Evolutionary conservation across 2,329 filamentous ascomycete species (phyloP).

Genomic region (Blastomyces gilchristii): DNA sequence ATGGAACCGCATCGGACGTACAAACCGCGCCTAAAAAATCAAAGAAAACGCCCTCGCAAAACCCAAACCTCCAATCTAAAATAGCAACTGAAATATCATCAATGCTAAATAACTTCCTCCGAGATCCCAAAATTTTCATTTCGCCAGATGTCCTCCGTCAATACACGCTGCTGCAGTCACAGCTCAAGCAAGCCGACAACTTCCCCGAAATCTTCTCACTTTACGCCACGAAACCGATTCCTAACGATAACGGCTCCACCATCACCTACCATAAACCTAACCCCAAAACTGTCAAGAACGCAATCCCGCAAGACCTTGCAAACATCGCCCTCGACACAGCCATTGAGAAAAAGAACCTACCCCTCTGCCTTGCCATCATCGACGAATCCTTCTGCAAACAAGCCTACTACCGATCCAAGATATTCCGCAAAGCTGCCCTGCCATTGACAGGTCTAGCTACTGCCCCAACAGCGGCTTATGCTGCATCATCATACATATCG

Average conservation of each 20-base stretch:
- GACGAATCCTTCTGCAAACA: slow-evolving; percentile 45
- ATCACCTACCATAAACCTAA: slow-evolving; percentile 53
- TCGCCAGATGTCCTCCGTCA: slow-evolving; percentile 58
- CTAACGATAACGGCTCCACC: slow-evolving; percentile 49
- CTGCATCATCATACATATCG: slow-evolving; percentile 57
- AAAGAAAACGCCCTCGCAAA: slow-evolving; percentile 19
- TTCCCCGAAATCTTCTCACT: slow-evolving; percentile 71
- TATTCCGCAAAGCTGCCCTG: slow-evolving; percentile 34
- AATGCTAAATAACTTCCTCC: slow-evolving; percentile 58
- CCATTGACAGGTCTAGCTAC: slow-evolving; percentile 31
- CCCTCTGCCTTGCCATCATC: slow-evolving; percentile 68
- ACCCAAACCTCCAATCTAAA: slow-evolving; percentile 25
- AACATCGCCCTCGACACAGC: slow-evolving; percentile 67
- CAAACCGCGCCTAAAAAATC: slow-evolving; percentile 24
- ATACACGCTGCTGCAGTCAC: slow-evolving; percentile 68
- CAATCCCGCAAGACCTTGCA: slow-evolving; percentile 61
- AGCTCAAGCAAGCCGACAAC: slow-evolving; percentile 61
- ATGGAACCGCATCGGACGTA: neutral
- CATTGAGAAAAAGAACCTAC: slow-evolving; percentile 66
- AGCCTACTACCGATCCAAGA: slow-evolving; percentile 35
- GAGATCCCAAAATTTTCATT: slow-evolving; percentile 69
- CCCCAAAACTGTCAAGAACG: slow-evolving; percentile 58
- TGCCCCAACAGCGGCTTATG: slow-evolving; percentile 44
- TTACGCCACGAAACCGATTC: slow-evolving; percentile 72
- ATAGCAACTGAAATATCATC: slow-evolving; percentile 40